Evolutionary conservation across 345 rosid species (phyloP), one percentile per base, ranked within the genome.

Genomic region (Hibiscus mutabilis): DNA sequence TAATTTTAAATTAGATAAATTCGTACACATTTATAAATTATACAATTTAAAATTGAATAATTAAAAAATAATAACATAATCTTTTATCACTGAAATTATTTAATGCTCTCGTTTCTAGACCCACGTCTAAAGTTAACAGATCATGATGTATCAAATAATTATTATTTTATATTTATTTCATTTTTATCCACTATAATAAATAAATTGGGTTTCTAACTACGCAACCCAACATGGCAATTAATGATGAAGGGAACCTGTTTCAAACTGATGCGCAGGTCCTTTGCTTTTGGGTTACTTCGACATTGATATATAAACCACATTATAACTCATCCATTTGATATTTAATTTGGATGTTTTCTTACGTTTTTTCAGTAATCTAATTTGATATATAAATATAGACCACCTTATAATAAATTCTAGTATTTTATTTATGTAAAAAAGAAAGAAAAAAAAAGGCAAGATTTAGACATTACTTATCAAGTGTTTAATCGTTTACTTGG

Each of bases 221-320:
- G 90, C 84, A 84, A 83, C 60, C 19, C 53, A 81, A 85, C 85
- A 80, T 84, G 91, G 66, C 74, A 58, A 79, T 80, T 68, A 85
- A 80, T 86, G 76, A 84, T 55, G 75, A 70, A 72, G 27, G 60
- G 27, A 55, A 55, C 27, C 60, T 55, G 25, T 55, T 19, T 55
- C 27, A 21, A 10, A 11, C 4, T 49, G 55, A 16, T 49, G 15
- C 12, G 60, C 5, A 21, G 27, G 27, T 55, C 60, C 60, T 55
- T 21, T 21, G 60, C 60, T 55, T 55, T 21, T 10, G 60, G 27
- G 29, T 21, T 55, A 21, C 14, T 55, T 55, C 21, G 60, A 55
- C 12, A 22, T 55, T 55, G 27, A 55, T 8, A 55, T 19, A 21
- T 19, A 10, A 19, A 9, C 25, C 25, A 19, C 9, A 19, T 2